Percentiles rank a stretch among this genome's conserved stretches.
Conservation (phyloP, 2,329 filamentous ascomycete genomes). For the Amylocarpus encephaloides region DNA sequence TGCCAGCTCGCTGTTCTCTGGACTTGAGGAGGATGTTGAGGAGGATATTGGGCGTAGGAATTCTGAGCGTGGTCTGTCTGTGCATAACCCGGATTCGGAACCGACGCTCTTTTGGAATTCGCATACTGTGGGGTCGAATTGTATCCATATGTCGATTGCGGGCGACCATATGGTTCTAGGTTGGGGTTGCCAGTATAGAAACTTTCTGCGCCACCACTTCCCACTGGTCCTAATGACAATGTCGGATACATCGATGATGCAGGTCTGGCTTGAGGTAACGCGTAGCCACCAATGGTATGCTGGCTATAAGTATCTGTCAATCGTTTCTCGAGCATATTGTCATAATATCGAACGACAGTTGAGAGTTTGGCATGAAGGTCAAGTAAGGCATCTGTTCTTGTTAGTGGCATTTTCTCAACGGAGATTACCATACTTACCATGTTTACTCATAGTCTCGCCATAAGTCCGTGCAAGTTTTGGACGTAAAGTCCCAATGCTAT, state of each 20-base stretch:
- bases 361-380: slow-evolving; percentile 93
- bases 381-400: slow-evolving; percentile 68
- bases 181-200: slow-evolving; percentile 69
- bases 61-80: slow-evolving; percentile 20
- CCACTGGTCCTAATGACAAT: slow-evolving; percentile 47
- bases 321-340: slow-evolving; percentile 94
- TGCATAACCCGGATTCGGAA: slow-evolving; percentile 20
- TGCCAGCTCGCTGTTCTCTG: slow-evolving; percentile 50
- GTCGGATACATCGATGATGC: slow-evolving; percentile 64
- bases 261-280: slow-evolving; percentile 43
- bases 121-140: slow-evolving; percentile 38
- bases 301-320: slow-evolving; percentile 89
- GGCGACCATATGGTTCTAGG: slow-evolving; percentile 41
- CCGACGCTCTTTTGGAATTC: slow-evolving; percentile 18
- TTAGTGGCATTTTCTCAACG: slow-evolving; percentile 31
- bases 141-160: slow-evolving; percentile 47
- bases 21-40: slow-evolving; percentile 35
- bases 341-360: slow-evolving; percentile 94
- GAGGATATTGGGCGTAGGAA: slow-evolving; percentile 26
- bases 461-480: slow-evolving; percentile 94
- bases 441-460: slow-evolving; percentile 99
- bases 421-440: slow-evolving; percentile 54
- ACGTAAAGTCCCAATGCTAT: slow-evolving; percentile 87
- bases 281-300: slow-evolving; percentile 63
- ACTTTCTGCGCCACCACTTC: slow-evolving; percentile 58